phyloP scores from a whole-genome alignment of 352 stramenopile genomes.

The Peronospora farinosa region DNA sequence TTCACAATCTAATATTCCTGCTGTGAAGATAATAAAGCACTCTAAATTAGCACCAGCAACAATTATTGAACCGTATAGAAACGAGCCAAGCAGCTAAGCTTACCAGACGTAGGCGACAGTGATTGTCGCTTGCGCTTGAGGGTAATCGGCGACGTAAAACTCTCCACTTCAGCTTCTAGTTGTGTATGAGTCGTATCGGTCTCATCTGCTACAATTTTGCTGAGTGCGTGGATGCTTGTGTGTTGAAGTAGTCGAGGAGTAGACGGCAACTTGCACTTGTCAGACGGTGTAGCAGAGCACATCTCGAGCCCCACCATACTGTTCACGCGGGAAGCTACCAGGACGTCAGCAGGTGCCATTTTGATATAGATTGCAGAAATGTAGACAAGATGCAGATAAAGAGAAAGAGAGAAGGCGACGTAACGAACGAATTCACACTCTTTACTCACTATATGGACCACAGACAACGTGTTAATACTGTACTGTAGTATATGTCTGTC shows the following conservation, averaged over 20 bases:
- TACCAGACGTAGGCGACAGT: slow-evolving; percentile 40
- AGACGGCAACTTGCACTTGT: slow-evolving; percentile 24
- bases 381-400: too few species aligned
- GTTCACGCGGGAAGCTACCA: slow-evolving; percentile 29
- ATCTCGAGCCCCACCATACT: slow-evolving; percentile 30
- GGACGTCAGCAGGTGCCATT: slow-evolving; percentile 25
- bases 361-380: background rate
- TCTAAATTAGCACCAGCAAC: too few species aligned
- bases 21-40: slow-evolving; percentile 1
- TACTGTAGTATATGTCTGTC: too few species aligned
- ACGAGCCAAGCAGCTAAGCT: slow-evolving; percentile 7
- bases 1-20: slow-evolving; percentile 24
- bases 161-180: slow-evolving; percentile 4
- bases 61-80: too few species aligned
- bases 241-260: slow-evolving; percentile 40
- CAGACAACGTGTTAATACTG: too few species aligned
- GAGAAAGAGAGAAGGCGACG: background rate
- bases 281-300: slow-evolving; percentile 33
- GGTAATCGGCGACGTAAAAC: slow-evolving; percentile 26
- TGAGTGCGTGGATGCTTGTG: slow-evolving; percentile 44
- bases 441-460: too few species aligned
- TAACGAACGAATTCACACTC: background rate
- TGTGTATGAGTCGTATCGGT: slow-evolving; percentile 3
- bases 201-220: slow-evolving; percentile 41
- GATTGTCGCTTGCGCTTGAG: slow-evolving; percentile 61